Evolutionary conservation across 352 stramenopile species (phyloP), one percentile per base, ranked within the genome.

Genomic region (Pythium brassicae): DNA sequence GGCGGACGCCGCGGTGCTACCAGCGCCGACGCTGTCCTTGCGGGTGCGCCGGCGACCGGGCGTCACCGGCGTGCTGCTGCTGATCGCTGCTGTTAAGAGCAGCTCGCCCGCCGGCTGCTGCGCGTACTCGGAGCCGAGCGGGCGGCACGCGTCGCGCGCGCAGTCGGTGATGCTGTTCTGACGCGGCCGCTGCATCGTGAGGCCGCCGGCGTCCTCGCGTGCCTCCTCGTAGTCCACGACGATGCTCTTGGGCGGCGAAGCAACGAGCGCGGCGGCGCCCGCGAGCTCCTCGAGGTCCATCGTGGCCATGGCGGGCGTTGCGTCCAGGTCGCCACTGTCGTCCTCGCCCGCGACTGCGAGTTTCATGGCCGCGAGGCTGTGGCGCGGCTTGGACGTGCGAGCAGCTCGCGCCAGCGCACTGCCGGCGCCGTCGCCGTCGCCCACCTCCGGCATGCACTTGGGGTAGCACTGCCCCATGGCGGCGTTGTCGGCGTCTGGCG

Each of bases 151-250:
- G 22, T 68, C 69, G 0, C 61, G 71, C 4, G 69, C 67, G 49
- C 78, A 88, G n/a, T 72, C 63, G 4, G 49, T 40, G 27, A 61
- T 10, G 37, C 50, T 23, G 65, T 48, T n/a, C 22, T 53, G 32
- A 68, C 59, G 29, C 58, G 57, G 19, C 63, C 58, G 45, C 50
- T 62, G 26, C 69, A 59, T n/a, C n/a, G n/a, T n/a, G n/a, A n/a
- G n/a, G n/a, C n/a, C 42, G 19, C 22, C 17, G 4, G 20, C 22
- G 53, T 42, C 47, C 57, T 46, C 20, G 25, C 62, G 35, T 22
- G 44, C 23, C 60, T 72, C 65, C 40, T 87, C 77, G 32, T 87
- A 87, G 48, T 86, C 77, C 25, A 87, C 77, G n/a, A 81, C 66
- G 50, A 87, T 78, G 50, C 68, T 71, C 49, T 73, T 66, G 20